Evolutionary conservation across 2,329 filamentous ascomycete species (phyloP).

Genomic region (Penicillium thymicola): DNA sequence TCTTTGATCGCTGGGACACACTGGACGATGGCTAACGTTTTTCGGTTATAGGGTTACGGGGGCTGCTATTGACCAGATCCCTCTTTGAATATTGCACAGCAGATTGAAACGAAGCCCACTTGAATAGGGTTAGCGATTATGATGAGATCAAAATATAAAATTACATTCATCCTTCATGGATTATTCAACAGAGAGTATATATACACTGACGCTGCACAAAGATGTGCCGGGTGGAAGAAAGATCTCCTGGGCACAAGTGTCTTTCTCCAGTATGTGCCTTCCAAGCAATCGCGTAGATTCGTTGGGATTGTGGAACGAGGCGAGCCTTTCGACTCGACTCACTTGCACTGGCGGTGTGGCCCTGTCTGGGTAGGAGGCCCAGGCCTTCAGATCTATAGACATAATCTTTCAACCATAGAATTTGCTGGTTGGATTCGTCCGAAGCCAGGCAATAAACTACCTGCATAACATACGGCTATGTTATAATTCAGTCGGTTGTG

Average conservation of each 20-base stretch:
- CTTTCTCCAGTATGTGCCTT: neutral
- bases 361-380: neutral
- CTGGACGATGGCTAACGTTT: constrained; percentile 12
- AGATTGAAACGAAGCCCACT: neutral
- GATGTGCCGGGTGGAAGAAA: neutral
- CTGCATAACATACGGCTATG: neutral
- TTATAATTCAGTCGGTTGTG: neutral
- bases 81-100: constrained; percentile 23
- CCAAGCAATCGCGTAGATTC: neutral
- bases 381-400: neutral
- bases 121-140: neutral
- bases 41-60: constrained; percentile 32
- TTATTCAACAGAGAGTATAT: neutral
- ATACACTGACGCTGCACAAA: neutral
- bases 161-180: neutral
- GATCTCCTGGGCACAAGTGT: neutral
- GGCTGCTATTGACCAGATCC: constrained; percentile 35
- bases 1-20: neutral
- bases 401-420: neutral
- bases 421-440: neutral
- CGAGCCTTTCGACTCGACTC: neutral
- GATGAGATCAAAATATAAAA: neutral
- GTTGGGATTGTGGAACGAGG: neutral
- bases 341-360: neutral
- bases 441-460: neutral